Base-by-base conservation (phyloP, 78 protist species). In the Chrysochromulina tobinii region DNA sequence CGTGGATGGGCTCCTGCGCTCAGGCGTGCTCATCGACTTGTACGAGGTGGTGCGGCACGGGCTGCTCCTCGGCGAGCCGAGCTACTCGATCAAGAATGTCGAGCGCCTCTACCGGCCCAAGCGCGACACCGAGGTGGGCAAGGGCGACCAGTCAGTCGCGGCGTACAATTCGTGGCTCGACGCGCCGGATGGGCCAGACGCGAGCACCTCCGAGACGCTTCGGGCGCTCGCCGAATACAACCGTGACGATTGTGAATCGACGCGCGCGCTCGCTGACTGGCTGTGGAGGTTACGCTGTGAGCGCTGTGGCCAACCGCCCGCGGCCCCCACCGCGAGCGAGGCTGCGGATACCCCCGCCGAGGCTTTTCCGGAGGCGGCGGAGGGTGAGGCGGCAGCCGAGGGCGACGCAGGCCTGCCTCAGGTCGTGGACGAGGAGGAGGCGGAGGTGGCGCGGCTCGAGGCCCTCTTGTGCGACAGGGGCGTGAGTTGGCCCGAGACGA, bases 61-160 rank as follows among this genome's bases (percentile, higher is more conserved):
- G 21, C 8, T 75, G 12, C 58, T 15, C 23, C n/a, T 75, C 23
- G 83, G 83, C 57, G 25, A 11, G 14, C 14, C 8, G 12, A 27
- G 58, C 83, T 75, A 75, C 83, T 75, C 83, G 58, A 75, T 75
- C 51, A 75, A 75, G 83, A 14, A 5, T 3, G 51, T 69, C 51
- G 79, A 69, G 79, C 6, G 17, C 51, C 20, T 69, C 25, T 69
- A 69, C 79, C 79, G 79, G n/a, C 51, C 50, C 8, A 51, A 51
- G 50, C 79, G 79, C 55, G 79, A 38, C 55, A 69, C 79, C 53
- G 79, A 27, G 14, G 79, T 69, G 20, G 79, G 51, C 25, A 23
- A 69, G 15, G 79, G 79, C 25, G 79, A 69, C 79, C 79, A 69
- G 79, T 69, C 79, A 27, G 79, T 69, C 51, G 79, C 17, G 38